Evolutionary conservation across 768 basidiomycete species (phyloP), one percentile per base, ranked within the genome.

Genomic region (Suillus sp.): DNA sequence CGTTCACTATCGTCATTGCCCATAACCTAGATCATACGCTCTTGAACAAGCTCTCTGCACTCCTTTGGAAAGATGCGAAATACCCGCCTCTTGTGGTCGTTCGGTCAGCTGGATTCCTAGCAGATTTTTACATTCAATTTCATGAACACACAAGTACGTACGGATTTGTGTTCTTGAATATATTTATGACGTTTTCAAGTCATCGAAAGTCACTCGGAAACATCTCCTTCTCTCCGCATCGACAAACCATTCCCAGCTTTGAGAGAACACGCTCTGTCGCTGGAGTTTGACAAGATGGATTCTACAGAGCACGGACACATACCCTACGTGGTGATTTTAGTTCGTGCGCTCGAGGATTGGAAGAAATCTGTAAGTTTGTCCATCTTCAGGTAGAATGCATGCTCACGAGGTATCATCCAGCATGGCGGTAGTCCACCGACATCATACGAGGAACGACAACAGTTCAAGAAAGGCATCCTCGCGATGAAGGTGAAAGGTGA

Each of bases 241-340:
- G 93, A 96, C 77, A 85, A 87, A 64, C 90, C 97, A 0, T 98
- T 98, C 81, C 89, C 92, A 0, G 84, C 86, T 0, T 85, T 99
- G 7, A 81, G 89, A 61, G 82, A 90, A 58, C 88, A 92, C 73
- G 87, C 94, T 0, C 72, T 83, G 16, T 81, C 84, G 0, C 79
- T 96, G 57, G 88, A 97, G 66, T 84, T 95, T 63, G 83, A 83
- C 20, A 78, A 80, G 30, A 86, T 98, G 86, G 95, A 99, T 72
- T 85, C 88, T 25, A 95, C 92, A 14, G 91, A 95, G 59, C 95
- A 97, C 71, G 85, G 84, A 0, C 96, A 99, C 73, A 79, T 99
- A 38, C 96, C 97, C 0, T 97, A 92, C 69, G 88, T 96, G 55
- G 79, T 94, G 62, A 90, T 99, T 63, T 86, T 99, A 43, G 89